Base-by-base conservation (phyloP, 2,329 filamentous ascomycete genomes). In the Cephalotrichum gorgonifer region DNA sequence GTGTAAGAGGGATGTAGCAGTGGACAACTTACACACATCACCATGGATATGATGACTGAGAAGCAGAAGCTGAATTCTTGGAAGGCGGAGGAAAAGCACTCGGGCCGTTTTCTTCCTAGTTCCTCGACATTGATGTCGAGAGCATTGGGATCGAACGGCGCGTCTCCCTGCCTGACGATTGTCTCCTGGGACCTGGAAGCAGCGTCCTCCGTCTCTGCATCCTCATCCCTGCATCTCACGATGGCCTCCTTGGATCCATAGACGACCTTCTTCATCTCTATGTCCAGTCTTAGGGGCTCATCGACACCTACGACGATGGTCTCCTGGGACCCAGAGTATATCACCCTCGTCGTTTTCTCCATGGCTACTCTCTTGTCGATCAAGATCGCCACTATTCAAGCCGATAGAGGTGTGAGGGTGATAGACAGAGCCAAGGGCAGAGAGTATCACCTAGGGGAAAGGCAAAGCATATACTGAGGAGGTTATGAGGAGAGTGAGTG, bases 51-150 rank as follows among this genome's bases (percentile, higher is more conserved):
- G 15, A 82, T 64, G 23, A 85, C 69, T 1, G 78, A 77, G 55
- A 78, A 75, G 58, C 80, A 74, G 58, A 86, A 86, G 22, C 74
- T 72, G 4, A 79, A 52, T 57, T 86, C 83, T n/a, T 73, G 62
- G 62, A 71, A 70, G 43, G 66, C 58, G 2, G 69, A 72, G 7
- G 62, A 59, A 57, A 86, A 82, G 35, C 66, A 65, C 3, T 70
- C 66, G 2, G 83, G 83, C 3, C 83, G 70, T 57, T 81, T 70
- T 49, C 81, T 72, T 39, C 82, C 83, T 1, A 86, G 68, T 20
- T 72, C 69, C 56, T 85, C 78, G 44, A 86, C 65, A 47, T 71
- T 67, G 27, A 49, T 43, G 43, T 44, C 33, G 26, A 38, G 25
- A 35, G 15, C 25, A 30, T 48, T 25, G 14, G 44, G 38, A 23